Evolutionary conservation across 2,329 filamentous ascomycete genomes (phyloP).

Genomic region (Colletotrichum truncatum): DNA sequence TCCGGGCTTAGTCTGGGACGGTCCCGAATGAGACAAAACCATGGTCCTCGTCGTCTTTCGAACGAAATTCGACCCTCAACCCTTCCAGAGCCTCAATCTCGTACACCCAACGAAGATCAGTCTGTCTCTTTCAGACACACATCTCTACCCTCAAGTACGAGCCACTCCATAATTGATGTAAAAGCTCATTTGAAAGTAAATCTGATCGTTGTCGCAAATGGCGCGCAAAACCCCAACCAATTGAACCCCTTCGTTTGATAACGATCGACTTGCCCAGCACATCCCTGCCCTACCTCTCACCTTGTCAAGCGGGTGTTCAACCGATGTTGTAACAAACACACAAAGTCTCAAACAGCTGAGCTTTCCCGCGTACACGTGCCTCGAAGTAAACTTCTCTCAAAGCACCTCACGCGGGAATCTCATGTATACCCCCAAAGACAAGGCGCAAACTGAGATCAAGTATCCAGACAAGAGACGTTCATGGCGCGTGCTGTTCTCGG

Average conservation of each 20-base stretch:
- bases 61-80: neutral
- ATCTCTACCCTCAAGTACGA: neutral
- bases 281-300: slow-evolving; percentile 6
- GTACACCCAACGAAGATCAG: neutral
- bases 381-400: neutral
- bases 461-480: neutral
- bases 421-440: neutral
- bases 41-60: slow-evolving; percentile 12
- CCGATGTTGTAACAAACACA: slow-evolving; percentile 13
- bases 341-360: slow-evolving; percentile 1
- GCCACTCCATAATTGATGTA: neutral
- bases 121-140: neutral
- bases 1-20: slow-evolving; percentile 10
- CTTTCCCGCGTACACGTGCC: neutral
- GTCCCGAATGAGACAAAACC: slow-evolving; percentile 28
- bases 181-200: neutral
- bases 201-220: neutral
- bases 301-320: slow-evolving; percentile 16
- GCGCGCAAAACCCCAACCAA: neutral
- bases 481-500: no score
- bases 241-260: neutral
- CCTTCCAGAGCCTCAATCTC: slow-evolving; percentile 11
- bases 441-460: neutral
- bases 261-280: neutral
- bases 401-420: neutral